Base-by-base conservation (phyloP, 305 asterid species). In the Striga hermonthica region DNA sequence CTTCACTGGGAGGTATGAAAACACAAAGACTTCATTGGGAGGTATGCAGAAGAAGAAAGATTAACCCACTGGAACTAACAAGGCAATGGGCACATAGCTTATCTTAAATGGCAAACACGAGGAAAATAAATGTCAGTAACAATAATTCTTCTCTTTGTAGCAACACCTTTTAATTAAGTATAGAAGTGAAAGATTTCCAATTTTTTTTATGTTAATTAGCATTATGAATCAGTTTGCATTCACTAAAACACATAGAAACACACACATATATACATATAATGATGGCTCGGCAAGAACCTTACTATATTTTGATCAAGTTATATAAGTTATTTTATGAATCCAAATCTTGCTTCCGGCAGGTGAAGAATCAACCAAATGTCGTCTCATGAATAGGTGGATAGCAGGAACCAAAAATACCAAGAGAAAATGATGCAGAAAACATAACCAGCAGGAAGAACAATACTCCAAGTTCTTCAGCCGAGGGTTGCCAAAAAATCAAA, bases 381-480 rank as follows among this genome's bases (percentile, higher is more conserved):
- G 31, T 54, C 47, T 64, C 37, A 45, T 52, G 37, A 40, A 10
- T 40, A 45, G 36, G 5, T 43, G 7, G 57, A 31, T 43, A 37
- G 13, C 56, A 10, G 31, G 38, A 43, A 48, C 50, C 53, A 11
- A 5, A 57, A 57, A 71, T 22, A 0, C 11, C 37, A 12, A 60
- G 34, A 60, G 45, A 57, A 34, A 34, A 67, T 22, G 31, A 9
- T 10, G 47, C 12, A 43, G n/a, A n/a, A 14, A 41, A 65, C 65
- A 52, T 43, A 50, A 71, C 57, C 38, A 70, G 64, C 57, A 31
- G 56, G 12, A 66, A 31, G 62, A 38, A 56, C 55, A 57, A 61
- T 15, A 64, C 50, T 12, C 40, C 60, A 5, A 48, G 15, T 65
- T 60, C 12, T 11, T 65, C 28, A 10, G 41, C n/a, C 57, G 62